These are phyloP conservation scores for Rhodomyrtus tomentosa DNA, from an alignment of 345 rosid species.

Conservation along the genomic window DNA sequence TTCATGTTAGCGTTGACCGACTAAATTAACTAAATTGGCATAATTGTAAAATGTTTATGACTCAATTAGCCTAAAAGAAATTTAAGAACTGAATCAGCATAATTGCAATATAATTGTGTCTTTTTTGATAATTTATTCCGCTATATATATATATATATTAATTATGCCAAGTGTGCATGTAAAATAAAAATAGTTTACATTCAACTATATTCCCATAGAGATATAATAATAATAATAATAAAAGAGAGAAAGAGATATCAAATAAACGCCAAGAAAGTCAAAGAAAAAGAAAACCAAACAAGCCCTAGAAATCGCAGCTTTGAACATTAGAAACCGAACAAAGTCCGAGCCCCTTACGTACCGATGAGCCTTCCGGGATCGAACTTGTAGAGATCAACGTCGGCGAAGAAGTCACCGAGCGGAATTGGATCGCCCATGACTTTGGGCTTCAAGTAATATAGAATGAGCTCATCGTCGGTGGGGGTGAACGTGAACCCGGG, in stretches of 20 bases:
- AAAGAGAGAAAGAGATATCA: neutral
- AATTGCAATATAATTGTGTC: too few relatives aligned
- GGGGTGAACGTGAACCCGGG: neutral
- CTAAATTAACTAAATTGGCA: too few relatives aligned
- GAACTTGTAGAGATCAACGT: neutral
- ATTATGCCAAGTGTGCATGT: neutral
- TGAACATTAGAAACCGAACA: neutral
- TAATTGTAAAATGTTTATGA: too few relatives aligned
- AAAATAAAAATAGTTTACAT: neutral
- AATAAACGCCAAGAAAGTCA: neutral
- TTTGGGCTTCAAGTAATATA: neutral
- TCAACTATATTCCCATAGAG: neutral
- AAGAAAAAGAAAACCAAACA: neutral
- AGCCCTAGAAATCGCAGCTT: neutral
- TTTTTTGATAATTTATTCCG: too few relatives aligned
- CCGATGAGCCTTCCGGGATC: neutral
- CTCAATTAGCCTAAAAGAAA: too few relatives aligned
- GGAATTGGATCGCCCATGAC: neutral
- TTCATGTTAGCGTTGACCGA: too few relatives aligned
- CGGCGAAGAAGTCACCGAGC: neutral
- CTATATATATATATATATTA: neutral
- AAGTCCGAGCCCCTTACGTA: neutral
- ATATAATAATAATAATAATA: neutral
- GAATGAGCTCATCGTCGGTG: neutral
- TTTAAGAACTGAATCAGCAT: too few relatives aligned